phyloP scores from a whole-genome alignment of 106 monocot genomes.

The Posidonia australis region DNA sequence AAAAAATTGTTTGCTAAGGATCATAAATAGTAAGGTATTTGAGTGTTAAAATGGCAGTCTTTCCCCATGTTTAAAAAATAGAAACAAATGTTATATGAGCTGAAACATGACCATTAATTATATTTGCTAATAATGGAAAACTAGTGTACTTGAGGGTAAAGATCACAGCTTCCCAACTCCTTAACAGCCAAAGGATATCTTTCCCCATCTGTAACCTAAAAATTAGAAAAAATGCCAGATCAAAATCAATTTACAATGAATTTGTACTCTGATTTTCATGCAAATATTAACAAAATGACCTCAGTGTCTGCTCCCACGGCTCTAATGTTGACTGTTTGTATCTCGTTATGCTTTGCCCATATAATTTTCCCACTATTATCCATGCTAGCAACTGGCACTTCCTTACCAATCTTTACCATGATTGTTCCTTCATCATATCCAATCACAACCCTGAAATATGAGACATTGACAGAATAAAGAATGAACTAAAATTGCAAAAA shows the following conservation, averaged over 20 bases:
- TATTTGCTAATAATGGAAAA: no score
- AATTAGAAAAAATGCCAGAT: not conserved
- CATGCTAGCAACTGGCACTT: slow-evolving; percentile 93
- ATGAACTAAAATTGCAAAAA: not conserved
- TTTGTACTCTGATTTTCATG: not conserved
- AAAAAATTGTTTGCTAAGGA: no score
- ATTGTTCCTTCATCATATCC: slow-evolving; percentile 99
- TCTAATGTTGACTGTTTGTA: slow-evolving; percentile 98
- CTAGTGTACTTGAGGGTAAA: slow-evolving; percentile 95
- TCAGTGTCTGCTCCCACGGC: slow-evolving; percentile 68
- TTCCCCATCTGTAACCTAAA: slow-evolving; percentile 86
- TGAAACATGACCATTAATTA: no score
- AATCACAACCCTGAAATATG: slow-evolving; percentile 62
- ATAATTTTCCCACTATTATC: slow-evolving; percentile 94
- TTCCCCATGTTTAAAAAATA: no score
- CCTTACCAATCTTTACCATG: slow-evolving; percentile 96
- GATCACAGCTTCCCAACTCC: slow-evolving; percentile 96
- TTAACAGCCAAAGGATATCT: slow-evolving; percentile 88
- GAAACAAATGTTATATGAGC: no score
- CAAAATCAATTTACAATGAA: not conserved
- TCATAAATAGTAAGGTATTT: no score
- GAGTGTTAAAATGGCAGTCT: no score
- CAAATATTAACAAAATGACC: slow-evolving; percentile 26
- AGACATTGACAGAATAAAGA: not conserved
- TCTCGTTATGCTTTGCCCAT: slow-evolving; percentile 98